Conservation (phyloP, 2,329 filamentous ascomycete species). For the Phoma sp. region DNA sequence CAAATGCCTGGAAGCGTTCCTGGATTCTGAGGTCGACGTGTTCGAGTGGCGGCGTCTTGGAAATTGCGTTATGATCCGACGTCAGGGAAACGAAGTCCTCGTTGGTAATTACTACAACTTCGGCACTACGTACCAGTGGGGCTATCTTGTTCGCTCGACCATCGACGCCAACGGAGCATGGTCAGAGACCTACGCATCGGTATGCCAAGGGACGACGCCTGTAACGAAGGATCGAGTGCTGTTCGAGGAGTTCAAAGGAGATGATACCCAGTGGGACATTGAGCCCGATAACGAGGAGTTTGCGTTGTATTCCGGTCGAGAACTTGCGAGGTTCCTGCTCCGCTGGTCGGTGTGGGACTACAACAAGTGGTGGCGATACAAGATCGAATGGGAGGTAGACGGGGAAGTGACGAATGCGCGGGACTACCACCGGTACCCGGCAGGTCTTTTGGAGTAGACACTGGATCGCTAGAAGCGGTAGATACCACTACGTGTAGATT, state of each 20-base stretch:
- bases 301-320: conserved; percentile 16
- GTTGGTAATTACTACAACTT: conserved; percentile 23
- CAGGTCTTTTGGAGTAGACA: conserved; percentile 6
- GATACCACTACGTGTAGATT: not conserved
- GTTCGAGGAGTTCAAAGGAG: conserved; percentile 16
- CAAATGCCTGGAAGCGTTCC: conserved; percentile 20
- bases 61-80: conserved; percentile 21
- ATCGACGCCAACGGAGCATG: conserved; percentile 17
- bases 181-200: conserved; percentile 20
- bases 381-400: conserved; percentile 18
- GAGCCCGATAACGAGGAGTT: conserved; percentile 15
- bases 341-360: conserved; percentile 19
- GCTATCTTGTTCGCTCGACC: conserved; percentile 15
- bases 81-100: conserved; percentile 16
- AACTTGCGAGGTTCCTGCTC: conserved; percentile 14
- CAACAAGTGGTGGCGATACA: conserved; percentile 13
- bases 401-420: conserved; percentile 17
- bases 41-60: conserved; percentile 27
- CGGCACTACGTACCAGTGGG: conserved; percentile 22
- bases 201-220: conserved; percentile 10
- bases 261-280: not conserved
- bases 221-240: conserved; percentile 12
- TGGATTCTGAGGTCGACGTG: conserved; percentile 16
- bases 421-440: conserved; percentile 8
- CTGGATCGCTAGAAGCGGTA: not conserved